A percentile compares a stretch with the other conserved stretches of the same genome.
Evolutionary conservation across 768 basidiomycete genomes (phyloP).

Genomic region (Astraeus odoratus): DNA sequence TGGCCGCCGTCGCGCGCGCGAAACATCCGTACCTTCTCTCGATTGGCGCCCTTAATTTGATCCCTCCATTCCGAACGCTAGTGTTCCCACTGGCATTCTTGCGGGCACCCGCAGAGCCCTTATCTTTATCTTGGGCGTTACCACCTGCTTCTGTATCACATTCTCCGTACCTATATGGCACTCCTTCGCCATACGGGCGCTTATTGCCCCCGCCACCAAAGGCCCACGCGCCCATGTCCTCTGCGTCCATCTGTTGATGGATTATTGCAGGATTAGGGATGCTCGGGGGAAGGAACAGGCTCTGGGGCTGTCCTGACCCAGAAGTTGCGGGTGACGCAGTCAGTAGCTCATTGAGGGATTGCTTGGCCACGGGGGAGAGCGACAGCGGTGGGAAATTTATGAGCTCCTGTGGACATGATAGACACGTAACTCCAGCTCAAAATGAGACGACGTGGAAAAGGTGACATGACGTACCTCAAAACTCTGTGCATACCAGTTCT

Average conservation of each 20-base stretch:
- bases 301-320: conserved; percentile 4
- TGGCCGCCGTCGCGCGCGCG: conserved; percentile 1
- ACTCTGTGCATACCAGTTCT: conserved; percentile 98
- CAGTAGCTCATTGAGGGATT: conserved; percentile 38
- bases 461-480: conserved; percentile 68
- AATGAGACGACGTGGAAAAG: not conserved
- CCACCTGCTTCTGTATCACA: conserved; percentile 1
- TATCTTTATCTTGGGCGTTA: conserved; percentile 5
- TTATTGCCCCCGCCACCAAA: not conserved
- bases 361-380: conserved; percentile 60
- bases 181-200: conserved; percentile 1
- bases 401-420: conserved; percentile 64
- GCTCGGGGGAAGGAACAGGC: conserved; percentile 57
- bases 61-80: conserved; percentile 43
- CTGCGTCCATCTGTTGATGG: conserved; percentile 13
- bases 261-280: conserved; percentile 72
- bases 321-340: not conserved
- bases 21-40: conserved; percentile 65
- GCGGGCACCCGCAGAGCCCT: not conserved
- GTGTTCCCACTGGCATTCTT: not conserved
- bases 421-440: too few species aligned
- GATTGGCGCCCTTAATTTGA: conserved; percentile 74
- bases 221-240: not conserved
- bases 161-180: not conserved
- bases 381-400: conserved; percentile 77